phyloP scores from a whole-genome alignment of 1,139 yeast genomes.

The Suhomyces kunorum region DNA sequence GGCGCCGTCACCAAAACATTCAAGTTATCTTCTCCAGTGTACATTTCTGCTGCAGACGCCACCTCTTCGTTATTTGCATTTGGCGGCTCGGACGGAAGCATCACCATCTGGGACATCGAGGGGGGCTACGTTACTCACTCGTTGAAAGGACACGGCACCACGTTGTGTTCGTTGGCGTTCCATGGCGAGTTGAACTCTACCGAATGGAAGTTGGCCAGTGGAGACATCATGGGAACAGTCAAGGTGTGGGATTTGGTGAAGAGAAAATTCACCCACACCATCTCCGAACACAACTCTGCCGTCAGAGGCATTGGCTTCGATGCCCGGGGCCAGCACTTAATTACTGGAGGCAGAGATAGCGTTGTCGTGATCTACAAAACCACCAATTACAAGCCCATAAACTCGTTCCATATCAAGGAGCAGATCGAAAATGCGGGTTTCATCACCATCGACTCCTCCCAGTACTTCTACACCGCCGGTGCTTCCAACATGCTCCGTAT shows the following conservation, averaged over 20 bases:
- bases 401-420: slow-evolving; percentile 72
- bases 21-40: slow-evolving; percentile 76
- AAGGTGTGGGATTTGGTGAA: slow-evolving; percentile 90
- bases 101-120: slow-evolving; percentile 89
- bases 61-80: slow-evolving; percentile 87
- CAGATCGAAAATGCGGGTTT: slow-evolving; percentile 85
- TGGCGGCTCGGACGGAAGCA: slow-evolving; percentile 94
- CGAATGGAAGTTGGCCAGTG: slow-evolving; percentile 81
- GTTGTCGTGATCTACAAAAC: slow-evolving; percentile 63
- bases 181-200: slow-evolving; percentile 69
- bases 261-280: slow-evolving; percentile 63
- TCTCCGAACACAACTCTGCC: slow-evolving; percentile 79
- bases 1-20: slow-evolving; percentile 53
- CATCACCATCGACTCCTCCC: slow-evolving; percentile 35
- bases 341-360: slow-evolving; percentile 91
- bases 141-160: slow-evolving; percentile 93
- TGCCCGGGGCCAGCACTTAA: slow-evolving; percentile 52
- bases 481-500: slow-evolving; percentile 65
- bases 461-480: slow-evolving; percentile 75
- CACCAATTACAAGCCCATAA: slow-evolving; percentile 54
- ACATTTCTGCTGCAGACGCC: slow-evolving; percentile 71
- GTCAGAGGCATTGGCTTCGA: slow-evolving; percentile 82
- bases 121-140: slow-evolving; percentile 89
- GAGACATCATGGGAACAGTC: slow-evolving; percentile 84
- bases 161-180: slow-evolving; percentile 75